These are phyloP conservation scores for Cyamopsis tetragonoloba DNA, from an alignment of 306 rosid genomes.

Conservation along the genomic window DNA sequence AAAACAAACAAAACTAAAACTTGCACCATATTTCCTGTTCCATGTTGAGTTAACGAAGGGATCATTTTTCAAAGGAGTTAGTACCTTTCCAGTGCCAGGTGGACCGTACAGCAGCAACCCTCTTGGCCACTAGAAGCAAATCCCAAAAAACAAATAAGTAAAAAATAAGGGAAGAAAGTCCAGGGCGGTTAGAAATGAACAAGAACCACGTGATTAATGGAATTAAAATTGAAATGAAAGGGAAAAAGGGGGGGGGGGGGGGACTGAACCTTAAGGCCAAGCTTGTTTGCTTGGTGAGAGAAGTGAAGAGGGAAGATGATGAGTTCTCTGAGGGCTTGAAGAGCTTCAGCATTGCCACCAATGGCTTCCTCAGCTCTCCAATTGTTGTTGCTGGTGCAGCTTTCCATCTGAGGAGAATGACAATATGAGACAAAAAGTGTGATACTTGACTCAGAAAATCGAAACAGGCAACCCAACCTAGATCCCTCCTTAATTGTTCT, in stretches of 20 bases:
- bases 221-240: background rate
- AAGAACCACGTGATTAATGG: background rate
- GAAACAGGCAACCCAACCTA: background rate
- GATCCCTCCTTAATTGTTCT: background rate
- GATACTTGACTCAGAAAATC: background rate
- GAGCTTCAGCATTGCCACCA: conserved; percentile 71
- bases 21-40: background rate
- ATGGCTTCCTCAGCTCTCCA: conserved; percentile 76
- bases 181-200: background rate
- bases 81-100: conserved; percentile 94
- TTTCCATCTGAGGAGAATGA: conserved; percentile 10
- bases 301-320: conserved; percentile 62
- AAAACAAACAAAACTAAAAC: background rate
- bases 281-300: conserved; percentile 44
- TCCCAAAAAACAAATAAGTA: conserved; percentile 11
- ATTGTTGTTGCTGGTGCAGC: conserved; percentile 4
- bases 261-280: conserved; percentile 62
- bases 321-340: conserved; percentile 73
- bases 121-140: conserved; percentile 72
- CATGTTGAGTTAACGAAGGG: background rate
- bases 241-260: background rate
- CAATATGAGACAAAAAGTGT: background rate
- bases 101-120: conserved; percentile 88
- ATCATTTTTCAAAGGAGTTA: background rate
- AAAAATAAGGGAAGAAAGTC: background rate